These are phyloP conservation scores for Ogataea kodamae DNA, from an alignment of 805 yeast genomes.

Conservation along the genomic window DNA sequence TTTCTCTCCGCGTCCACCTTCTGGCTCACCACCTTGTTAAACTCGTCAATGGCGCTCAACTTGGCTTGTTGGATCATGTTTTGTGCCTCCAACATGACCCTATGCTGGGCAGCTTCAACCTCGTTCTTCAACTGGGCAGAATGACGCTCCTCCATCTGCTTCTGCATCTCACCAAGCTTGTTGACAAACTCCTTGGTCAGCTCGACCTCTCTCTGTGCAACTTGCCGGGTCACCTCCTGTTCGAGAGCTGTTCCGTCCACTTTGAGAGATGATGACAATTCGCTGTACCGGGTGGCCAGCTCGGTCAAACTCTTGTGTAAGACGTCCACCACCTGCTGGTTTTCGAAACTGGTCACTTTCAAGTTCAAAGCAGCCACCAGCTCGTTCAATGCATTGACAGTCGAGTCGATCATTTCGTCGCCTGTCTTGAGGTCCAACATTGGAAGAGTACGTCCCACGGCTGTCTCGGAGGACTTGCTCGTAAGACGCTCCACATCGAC, in stretches of 20 bases:
- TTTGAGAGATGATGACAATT: slow-evolving; percentile 19
- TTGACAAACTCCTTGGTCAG: slow-evolving; percentile 55
- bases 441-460: slow-evolving; percentile 25
- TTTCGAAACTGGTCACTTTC: slow-evolving; percentile 19
- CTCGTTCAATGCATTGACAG: slow-evolving; percentile 35
- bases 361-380: slow-evolving; percentile 32
- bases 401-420: slow-evolving; percentile 33
- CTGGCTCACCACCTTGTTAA: slow-evolving; percentile 53
- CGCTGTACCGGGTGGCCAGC: slow-evolving; percentile 23
- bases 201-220: slow-evolving; percentile 41
- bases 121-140: slow-evolving; percentile 57
- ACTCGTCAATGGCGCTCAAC: slow-evolving; percentile 63
- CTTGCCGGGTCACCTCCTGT: slow-evolving; percentile 28
- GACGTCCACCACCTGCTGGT: slow-evolving; percentile 22
- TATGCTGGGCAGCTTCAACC: slow-evolving; percentile 61
- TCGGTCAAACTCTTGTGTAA: slow-evolving; percentile 22
- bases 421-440: slow-evolving; percentile 29
- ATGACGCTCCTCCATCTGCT: slow-evolving; percentile 57
- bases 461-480: slow-evolving; percentile 4
- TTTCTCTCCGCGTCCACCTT: slow-evolving; percentile 72
- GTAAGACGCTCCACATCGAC: slow-evolving; percentile 24
- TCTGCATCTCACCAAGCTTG: slow-evolving; percentile 61
- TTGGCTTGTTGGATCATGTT: slow-evolving; percentile 68
- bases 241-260: slow-evolving; percentile 29
- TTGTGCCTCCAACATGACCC: slow-evolving; percentile 65